Percentiles rank a stretch among this genome's conserved stretches.
phyloP scores from a whole-genome alignment of 2,329 filamentous ascomycete genomes.

The Emmonsiellopsis sp. region DNA sequence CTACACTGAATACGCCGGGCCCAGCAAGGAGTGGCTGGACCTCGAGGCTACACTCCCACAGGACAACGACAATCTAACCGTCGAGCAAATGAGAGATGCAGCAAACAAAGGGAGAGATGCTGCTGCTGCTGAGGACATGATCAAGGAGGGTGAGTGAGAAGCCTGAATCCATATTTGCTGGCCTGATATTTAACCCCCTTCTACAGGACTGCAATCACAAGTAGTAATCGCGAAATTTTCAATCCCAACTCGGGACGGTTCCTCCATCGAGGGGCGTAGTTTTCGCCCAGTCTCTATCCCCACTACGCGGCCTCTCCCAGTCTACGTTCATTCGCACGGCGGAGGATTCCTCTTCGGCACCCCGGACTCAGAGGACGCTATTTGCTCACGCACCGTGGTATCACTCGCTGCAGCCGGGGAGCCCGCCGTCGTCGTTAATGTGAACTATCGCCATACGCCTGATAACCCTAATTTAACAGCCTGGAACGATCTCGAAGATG shows the following conservation, averaged over 20 bases:
- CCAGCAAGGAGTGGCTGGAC: conserved; percentile 37
- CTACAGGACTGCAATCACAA: conserved; percentile 9
- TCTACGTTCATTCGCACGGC: conserved; percentile 46
- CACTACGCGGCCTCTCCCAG: conserved; percentile 31
- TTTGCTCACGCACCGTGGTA: conserved; percentile 35
- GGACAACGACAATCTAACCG: conserved; percentile 12
- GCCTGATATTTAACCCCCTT: not conserved
- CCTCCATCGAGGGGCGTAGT: conserved; percentile 34
- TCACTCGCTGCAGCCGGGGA: too few relatives aligned
- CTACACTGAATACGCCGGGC: conserved; percentile 32
- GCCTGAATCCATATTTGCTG: conserved; percentile 3
- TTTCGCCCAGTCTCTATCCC: conserved; percentile 34
- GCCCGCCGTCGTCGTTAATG: conserved; percentile 41
- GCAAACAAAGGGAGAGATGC: conserved; percentile 27
- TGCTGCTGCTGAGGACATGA: conserved; percentile 21
- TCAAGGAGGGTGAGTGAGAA: conserved; percentile 15
- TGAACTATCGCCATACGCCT: conserved; percentile 54
- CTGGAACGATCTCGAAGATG: conserved; percentile 46
- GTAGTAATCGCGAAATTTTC: conserved; percentile 27
- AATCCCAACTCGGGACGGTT: conserved; percentile 38
- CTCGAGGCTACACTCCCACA: conserved; percentile 26
- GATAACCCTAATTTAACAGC: too few relatives aligned
- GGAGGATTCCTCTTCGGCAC: conserved; percentile 51
- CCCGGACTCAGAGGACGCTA: conserved; percentile 43
- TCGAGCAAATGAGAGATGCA: conserved; percentile 16